Conservation (phyloP, 345 rosid genomes). For the Brassica incana region DNA sequence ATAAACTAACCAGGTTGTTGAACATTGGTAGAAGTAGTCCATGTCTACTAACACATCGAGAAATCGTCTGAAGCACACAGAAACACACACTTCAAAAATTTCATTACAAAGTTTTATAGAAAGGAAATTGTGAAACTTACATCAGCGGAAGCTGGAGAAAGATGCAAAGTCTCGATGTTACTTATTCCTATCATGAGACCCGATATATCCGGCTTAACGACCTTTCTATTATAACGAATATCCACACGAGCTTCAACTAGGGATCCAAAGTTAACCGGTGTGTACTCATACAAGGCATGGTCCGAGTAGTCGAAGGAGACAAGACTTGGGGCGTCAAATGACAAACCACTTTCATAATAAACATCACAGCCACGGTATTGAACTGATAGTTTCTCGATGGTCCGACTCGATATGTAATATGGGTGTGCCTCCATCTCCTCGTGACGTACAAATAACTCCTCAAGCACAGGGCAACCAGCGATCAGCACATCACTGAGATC, state of each 20-base stretch:
- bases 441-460: slow-evolving; percentile 14
- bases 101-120: neutral
- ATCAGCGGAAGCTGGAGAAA: neutral
- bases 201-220: neutral
- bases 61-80: slow-evolving; percentile 13
- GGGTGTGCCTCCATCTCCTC: neutral
- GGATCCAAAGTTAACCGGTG: neutral
- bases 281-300: neutral
- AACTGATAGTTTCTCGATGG: slow-evolving; percentile 14
- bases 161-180: neutral
- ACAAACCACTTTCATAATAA: neutral
- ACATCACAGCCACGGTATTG: neutral
- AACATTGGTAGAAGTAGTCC: slow-evolving; percentile 13
- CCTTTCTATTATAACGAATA: too few species aligned
- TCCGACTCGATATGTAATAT: neutral
- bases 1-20: slow-evolving; percentile 13
- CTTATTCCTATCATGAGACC: neutral
- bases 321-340: neutral
- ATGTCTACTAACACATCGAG: neutral
- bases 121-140: neutral
- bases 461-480: slow-evolving; percentile 19
- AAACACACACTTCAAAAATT: neutral
- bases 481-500: neutral
- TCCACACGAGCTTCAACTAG: neutral
- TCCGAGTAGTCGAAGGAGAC: neutral